Percentiles rank a stretch among this genome's conserved stretches.
Evolutionary conservation across 139 green algal genomes (phyloP).

Genomic region (Chlorella ohadii): DNA sequence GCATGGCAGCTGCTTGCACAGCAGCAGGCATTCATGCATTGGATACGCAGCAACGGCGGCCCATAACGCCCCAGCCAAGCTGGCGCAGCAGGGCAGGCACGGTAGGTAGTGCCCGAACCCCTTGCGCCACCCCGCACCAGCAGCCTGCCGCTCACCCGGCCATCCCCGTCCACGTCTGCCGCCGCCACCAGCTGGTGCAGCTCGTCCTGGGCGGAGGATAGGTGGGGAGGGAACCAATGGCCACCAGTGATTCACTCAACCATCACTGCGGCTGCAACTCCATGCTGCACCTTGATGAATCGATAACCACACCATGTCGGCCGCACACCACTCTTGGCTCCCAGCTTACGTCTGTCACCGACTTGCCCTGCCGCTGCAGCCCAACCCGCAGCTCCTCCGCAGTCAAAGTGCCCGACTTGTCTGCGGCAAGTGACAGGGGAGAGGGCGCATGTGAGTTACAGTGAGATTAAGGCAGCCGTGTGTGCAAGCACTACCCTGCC

Average conservation of each 20-base stretch:
- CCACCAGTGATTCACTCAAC: too few species aligned
- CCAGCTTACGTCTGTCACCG: slow-evolving; percentile 1
- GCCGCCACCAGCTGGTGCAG: neutral
- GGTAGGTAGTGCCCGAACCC: too few species aligned
- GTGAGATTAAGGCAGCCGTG: too few species aligned
- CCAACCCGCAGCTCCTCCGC: slow-evolving; percentile 17
- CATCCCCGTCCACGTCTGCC: slow-evolving; percentile 25
- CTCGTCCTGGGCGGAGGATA: slow-evolving; percentile 1
- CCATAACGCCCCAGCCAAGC: too few species aligned
- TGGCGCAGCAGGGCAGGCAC: neutral
- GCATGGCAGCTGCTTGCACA: too few species aligned
- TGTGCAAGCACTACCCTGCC: too few species aligned
- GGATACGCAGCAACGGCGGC: too few species aligned
- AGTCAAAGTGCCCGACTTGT: slow-evolving; percentile 1
- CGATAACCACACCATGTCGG: too few species aligned
- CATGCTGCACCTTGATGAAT: too few species aligned
- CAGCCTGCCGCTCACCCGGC: neutral
- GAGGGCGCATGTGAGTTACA: neutral
- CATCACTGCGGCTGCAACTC: too few species aligned
- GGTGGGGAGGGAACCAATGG: too few species aligned
- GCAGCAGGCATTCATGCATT: too few species aligned
- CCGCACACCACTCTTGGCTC: neutral
- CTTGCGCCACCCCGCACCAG: neutral
- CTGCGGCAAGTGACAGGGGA: neutral
- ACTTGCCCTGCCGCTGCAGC: slow-evolving; percentile 22